Evolutionary conservation across 2,329 filamentous ascomycete genomes (phyloP).

Genomic region (Chaetomium globosum): DNA sequence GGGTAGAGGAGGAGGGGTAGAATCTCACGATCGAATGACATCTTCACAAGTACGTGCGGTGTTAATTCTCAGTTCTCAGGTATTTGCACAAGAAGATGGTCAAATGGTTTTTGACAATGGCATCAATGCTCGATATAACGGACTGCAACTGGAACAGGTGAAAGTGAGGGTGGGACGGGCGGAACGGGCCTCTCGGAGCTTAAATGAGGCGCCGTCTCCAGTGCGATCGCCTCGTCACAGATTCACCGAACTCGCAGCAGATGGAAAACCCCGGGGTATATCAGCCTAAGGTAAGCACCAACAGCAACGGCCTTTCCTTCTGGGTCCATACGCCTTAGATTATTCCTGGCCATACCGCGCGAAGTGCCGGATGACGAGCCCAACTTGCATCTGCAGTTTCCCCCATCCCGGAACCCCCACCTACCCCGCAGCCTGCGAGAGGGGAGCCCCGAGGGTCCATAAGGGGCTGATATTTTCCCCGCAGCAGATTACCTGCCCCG

Average conservation of each 20-base stretch:
- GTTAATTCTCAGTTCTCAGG: neutral
- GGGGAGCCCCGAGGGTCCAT: neutral
- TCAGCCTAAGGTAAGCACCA: constrained; percentile 10
- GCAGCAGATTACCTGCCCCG: neutral
- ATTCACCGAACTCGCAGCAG: neutral
- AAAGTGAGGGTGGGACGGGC: neutral
- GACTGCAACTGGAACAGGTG: neutral
- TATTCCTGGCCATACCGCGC: constrained; percentile 9
- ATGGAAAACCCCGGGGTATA: neutral
- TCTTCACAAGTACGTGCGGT: neutral
- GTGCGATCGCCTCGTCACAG: neutral
- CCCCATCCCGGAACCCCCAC: constrained; percentile 11
- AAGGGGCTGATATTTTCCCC: constrained; percentile 2
- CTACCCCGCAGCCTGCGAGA: constrained; percentile 12
- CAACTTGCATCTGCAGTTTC: neutral
- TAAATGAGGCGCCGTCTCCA: constrained; percentile 18
- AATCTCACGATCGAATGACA: constrained; percentile 27
- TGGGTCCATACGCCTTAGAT: neutral
- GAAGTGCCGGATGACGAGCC: constrained; percentile 21
- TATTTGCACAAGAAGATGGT: neutral
- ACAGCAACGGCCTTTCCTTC: neutral
- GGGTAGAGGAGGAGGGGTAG: neutral
- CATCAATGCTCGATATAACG: constrained; percentile 11
- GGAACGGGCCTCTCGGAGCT: constrained; percentile 14
- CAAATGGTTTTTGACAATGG: neutral